A percentile compares a stretch with the other conserved stretches of the same genome.
Evolutionary conservation across 1,139 yeast genomes (phyloP).

Genomic region (Diutina neorugosa): DNA sequence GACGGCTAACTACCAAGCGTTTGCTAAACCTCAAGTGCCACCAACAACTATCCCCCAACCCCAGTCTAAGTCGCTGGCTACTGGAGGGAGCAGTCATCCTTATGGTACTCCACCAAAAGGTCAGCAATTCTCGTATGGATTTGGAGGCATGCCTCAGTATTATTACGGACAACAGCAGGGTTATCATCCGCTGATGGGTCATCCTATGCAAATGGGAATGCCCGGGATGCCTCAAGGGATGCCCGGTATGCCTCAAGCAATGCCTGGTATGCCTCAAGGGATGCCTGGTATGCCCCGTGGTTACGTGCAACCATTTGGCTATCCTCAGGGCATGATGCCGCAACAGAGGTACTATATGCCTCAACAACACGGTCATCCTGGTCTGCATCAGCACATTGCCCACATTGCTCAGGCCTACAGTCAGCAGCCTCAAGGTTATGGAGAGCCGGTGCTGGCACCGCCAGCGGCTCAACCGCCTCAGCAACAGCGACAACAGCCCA

Average conservation of each 20-base stretch:
- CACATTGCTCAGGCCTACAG: neutral
- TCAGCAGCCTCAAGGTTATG: neutral
- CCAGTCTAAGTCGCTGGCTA: slow-evolving; percentile 5
- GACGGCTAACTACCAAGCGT: slow-evolving; percentile 6
- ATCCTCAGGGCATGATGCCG: neutral
- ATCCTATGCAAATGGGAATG: neutral
- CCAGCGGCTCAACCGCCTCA: neutral
- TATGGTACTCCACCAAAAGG: slow-evolving; percentile 6
- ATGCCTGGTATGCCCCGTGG: slow-evolving; percentile 7
- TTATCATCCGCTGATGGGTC: slow-evolving; percentile 8
- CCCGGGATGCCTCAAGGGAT: neutral
- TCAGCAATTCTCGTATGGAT: slow-evolving; percentile 1
- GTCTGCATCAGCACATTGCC: neutral
- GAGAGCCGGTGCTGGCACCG: neutral
- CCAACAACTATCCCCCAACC: slow-evolving; percentile 6
- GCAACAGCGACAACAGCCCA: neutral
- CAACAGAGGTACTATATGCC: neutral
- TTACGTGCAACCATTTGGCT: neutral
- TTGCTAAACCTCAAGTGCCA: slow-evolving; percentile 6
- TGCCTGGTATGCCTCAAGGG: neutral
- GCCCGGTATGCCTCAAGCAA: neutral
- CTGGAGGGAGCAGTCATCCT: slow-evolving; percentile 9
- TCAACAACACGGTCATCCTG: neutral
- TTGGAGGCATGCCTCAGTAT: slow-evolving; percentile 3
- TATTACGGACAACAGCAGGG: slow-evolving; percentile 6